Conservation (phyloP, 306 rosid species). For the Quercus mongolica region DNA sequence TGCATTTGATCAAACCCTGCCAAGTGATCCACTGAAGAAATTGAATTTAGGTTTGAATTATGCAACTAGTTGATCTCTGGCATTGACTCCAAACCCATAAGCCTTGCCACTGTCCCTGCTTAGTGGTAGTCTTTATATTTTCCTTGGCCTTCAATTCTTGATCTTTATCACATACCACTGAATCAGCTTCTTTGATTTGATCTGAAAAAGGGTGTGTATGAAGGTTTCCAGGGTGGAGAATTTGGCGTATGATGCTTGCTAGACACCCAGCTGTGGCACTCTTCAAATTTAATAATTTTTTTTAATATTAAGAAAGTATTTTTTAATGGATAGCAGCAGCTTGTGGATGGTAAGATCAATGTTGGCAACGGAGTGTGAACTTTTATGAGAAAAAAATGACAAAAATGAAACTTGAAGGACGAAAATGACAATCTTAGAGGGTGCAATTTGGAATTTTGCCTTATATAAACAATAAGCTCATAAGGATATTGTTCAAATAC, state of each 20-base stretch:
- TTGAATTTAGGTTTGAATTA: conserved; percentile 18
- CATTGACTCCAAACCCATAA: conserved; percentile 78
- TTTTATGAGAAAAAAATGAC: too few species aligned
- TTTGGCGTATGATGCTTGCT: conserved; percentile 53
- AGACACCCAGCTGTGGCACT: conserved; percentile 54
- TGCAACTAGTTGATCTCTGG: conserved; percentile 26
- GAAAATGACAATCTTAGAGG: too few species aligned
- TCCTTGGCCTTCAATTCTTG: conserved; percentile 22
- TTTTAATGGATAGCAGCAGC: too few species aligned
- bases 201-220: conserved; percentile 65
- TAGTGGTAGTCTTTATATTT: conserved; percentile 7
- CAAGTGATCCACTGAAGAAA: conserved; percentile 47
- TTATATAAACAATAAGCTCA: background rate
- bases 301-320: too few species aligned
- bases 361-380: too few species aligned
- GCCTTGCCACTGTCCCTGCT: conserved; percentile 65
- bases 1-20: conserved; percentile 27
- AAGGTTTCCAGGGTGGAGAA: conserved; percentile 65
- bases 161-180: conserved; percentile 18
- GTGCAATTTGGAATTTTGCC: too few species aligned
- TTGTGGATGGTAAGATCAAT: too few species aligned
- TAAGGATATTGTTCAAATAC: background rate
- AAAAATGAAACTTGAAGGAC: too few species aligned
- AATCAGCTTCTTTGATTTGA: conserved; percentile 39
- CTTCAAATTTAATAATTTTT: conserved; percentile 28